Evolutionary conservation across 164 flowering plant genomes (phyloP), one percentile per base, ranked within the genome.

Genomic region (Protea cynaroides): DNA sequence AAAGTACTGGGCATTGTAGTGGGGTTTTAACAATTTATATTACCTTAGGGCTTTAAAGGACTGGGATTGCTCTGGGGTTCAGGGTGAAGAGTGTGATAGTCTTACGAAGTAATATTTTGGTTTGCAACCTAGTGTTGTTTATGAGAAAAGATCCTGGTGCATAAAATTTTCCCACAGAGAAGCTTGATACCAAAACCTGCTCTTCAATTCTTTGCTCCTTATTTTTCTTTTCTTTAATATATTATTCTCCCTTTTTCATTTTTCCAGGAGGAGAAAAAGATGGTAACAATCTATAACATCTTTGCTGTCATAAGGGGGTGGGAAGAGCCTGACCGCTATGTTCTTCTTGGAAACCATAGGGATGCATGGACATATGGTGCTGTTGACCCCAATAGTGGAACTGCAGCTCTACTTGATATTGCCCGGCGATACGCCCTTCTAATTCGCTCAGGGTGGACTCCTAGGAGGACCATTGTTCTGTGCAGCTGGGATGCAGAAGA

Each of bases 401-500:
- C 99, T 62, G 87, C 99, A 25, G 84, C 84, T 10, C 79, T 95
- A 62, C 94, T 95, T 70, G 99, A 95, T 72, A 79, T 95, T 71
- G 94, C 94, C 59, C 86, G 94, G 14, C 72, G 99, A 21, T 86
- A 72, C 58, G 67, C 86, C 59, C 78, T 76, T 65, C 67, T 95
- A 58, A 62, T 84, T 80, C 78, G 69, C 10, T 54, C 15, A 50
- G 92, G 96, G 17, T 95, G 99, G 99, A 78, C 34, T 4, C 99
- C 99, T 56, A 77, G 94, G 58, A 83, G 97, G 67, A 89, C 94
- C 46, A 83, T 95, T 63, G 50, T 91, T 73, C 83, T 95, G 54
- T 86, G 96, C 80, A 95, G 96, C 70, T 95, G 99, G 99, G 99
- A 95, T 84, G 99, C 99, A 0, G 97, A 95, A 79, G 99, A 95